A percentile compares a stretch with the other conserved stretches of the same genome.
phyloP scores from a whole-genome alignment of 2,329 filamentous ascomycete genomes.

The Penicillium digitatum region DNA sequence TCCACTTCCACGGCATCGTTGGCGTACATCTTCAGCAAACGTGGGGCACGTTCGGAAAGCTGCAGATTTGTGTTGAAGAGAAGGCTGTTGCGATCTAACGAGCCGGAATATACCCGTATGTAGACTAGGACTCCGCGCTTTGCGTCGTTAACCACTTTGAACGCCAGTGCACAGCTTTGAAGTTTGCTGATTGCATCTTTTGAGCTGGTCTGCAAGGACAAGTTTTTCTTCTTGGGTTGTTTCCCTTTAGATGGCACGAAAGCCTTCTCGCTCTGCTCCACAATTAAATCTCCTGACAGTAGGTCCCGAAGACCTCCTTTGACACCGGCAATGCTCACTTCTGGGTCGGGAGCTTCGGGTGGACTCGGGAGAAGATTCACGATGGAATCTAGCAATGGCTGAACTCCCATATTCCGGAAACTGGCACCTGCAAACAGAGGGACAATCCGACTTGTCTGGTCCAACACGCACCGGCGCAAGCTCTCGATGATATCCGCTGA shows the following conservation, averaged over 20 bases:
- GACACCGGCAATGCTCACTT: conserved; percentile 63
- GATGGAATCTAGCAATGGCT: conserved; percentile 83
- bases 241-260: conserved; percentile 36
- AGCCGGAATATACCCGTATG: conserved; percentile 84
- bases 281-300: conserved; percentile 45
- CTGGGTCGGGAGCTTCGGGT: conserved; percentile 70
- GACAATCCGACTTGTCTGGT: conserved; percentile 64
- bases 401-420: conserved; percentile 89
- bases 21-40: conserved; percentile 84
- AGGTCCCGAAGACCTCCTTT: conserved; percentile 53
- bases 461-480: conserved; percentile 67
- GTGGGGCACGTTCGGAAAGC: conserved; percentile 72
- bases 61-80: conserved; percentile 86
- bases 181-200: conserved; percentile 56
- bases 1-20: conserved; percentile 80
- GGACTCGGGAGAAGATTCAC: conserved; percentile 84
- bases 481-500: conserved; percentile 65
- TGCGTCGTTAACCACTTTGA: conserved; percentile 90
- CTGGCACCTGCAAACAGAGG: conserved; percentile 90
- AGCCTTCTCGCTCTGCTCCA: conserved; percentile 35
- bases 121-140: conserved; percentile 85
- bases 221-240: conserved; percentile 39
- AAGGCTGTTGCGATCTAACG: conserved; percentile 66
- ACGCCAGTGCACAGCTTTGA: conserved; percentile 65
- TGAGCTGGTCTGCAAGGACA: conserved; percentile 45